Conservation (phyloP, 176 grass and related monocot species). For the Cenchrus americanus region DNA sequence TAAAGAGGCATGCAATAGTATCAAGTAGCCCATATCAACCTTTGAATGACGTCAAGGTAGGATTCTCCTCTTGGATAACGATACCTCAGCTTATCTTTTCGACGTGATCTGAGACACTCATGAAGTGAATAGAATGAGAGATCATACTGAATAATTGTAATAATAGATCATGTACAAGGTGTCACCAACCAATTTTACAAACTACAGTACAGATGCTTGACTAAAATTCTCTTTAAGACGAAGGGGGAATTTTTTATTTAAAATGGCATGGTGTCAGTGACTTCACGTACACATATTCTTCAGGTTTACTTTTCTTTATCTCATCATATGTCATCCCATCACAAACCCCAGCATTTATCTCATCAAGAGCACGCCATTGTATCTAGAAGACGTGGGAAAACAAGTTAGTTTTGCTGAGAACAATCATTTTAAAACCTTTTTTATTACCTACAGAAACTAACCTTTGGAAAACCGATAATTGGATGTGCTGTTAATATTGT, state of each 20-base stretch:
- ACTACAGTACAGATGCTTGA: background rate
- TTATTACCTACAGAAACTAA: slow-evolving; percentile 42
- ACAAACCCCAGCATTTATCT: slow-evolving; percentile 90
- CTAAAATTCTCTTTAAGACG: slow-evolving; percentile 16
- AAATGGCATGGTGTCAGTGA: background rate
- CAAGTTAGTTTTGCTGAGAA: slow-evolving; percentile 30
- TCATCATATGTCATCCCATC: slow-evolving; percentile 99
- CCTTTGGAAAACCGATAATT: slow-evolving; percentile 98
- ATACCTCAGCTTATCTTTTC: slow-evolving; percentile 94
- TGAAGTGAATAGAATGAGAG: background rate
- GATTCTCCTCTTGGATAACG: slow-evolving; percentile 97
- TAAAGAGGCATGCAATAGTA: slow-evolving; percentile 27
- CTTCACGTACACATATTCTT: slow-evolving; percentile 87
- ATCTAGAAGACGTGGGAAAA: slow-evolving; percentile 68
- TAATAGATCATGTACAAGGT: background rate
- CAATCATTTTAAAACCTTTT: slow-evolving; percentile 29
- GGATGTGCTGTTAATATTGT: slow-evolving; percentile 85
- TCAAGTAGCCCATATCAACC: slow-evolving; percentile 43
- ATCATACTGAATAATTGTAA: background rate
- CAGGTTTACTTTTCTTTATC: slow-evolving; percentile 93
- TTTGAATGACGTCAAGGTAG: slow-evolving; percentile 97
- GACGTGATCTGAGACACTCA: slow-evolving; percentile 58
- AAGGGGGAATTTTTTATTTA: background rate
- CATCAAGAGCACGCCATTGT: slow-evolving; percentile 99
- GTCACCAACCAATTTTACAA: background rate